Evolutionary conservation across 2,329 filamentous ascomycete genomes (phyloP).

Genomic region (Elsinoe batatas): DNA sequence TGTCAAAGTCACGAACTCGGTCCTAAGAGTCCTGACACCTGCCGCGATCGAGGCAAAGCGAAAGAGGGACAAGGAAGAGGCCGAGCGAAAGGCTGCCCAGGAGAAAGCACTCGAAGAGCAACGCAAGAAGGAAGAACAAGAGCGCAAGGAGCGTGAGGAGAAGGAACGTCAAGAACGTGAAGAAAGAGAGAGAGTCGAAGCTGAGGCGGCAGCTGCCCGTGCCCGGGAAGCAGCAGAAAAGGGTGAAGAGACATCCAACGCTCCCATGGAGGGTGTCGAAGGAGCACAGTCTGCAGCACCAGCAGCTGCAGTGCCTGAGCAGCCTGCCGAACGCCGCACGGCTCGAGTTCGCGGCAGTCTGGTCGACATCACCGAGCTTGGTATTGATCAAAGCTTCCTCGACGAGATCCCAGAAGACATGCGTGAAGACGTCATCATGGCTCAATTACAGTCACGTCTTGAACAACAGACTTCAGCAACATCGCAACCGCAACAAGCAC

Average conservation of each 20-base stretch:
- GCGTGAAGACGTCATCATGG: conserved; percentile 88
- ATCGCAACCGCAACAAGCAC: conserved; percentile 49
- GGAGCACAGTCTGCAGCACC: conserved; percentile 29
- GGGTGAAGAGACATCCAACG: conserved; percentile 27
- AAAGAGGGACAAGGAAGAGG: conserved; percentile 55
- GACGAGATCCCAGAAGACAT: conserved; percentile 96
- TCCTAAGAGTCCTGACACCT: conserved; percentile 68
- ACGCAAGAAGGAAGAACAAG: conserved; percentile 49
- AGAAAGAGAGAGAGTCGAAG: conserved; percentile 39
- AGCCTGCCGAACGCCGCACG: conserved; percentile 50
- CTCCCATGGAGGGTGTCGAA: conserved; percentile 69
- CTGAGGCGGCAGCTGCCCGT: conserved; percentile 30
- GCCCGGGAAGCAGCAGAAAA: conserved; percentile 25
- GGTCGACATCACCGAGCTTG: conserved; percentile 85
- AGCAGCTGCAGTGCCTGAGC: conserved; percentile 37
- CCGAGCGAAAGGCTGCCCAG: conserved; percentile 56
- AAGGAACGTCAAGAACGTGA: conserved; percentile 42
- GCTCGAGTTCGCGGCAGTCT: conserved; percentile 79
- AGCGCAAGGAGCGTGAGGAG: conserved; percentile 47
- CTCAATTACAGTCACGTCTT: conserved; percentile 62
- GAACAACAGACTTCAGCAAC: background rate
- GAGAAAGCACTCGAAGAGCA: conserved; percentile 53
- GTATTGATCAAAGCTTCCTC: conserved; percentile 89
- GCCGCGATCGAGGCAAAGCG: conserved; percentile 75
- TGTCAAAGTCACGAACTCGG: conserved; percentile 54